Evolutionary conservation across 2,329 filamentous ascomycete species (phyloP).

Genomic region (Pseudogymnoascus sp.): DNA sequence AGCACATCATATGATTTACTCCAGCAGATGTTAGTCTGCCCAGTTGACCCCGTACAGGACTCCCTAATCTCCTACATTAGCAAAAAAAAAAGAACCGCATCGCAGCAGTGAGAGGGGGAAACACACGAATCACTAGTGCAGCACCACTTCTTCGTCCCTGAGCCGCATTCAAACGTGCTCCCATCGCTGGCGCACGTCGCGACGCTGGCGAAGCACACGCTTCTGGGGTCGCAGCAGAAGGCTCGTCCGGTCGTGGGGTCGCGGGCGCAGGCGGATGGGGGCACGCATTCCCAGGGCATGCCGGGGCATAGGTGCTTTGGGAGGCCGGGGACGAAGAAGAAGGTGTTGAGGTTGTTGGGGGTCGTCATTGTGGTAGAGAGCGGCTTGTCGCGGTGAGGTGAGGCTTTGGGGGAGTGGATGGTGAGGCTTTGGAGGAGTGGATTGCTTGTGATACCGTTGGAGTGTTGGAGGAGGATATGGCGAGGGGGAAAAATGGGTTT

Average conservation of each 20-base stretch:
- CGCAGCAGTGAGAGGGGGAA: not conserved
- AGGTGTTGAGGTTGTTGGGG: not conserved
- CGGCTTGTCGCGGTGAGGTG: not conserved
- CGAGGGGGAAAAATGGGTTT: not conserved
- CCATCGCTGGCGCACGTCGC: not conserved
- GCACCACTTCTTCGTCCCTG: not conserved
- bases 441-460: not conserved
- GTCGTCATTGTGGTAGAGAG: not conserved
- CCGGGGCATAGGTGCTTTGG: not conserved
- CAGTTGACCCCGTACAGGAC: not conserved
- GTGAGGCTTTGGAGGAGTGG: not conserved
- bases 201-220: not conserved
- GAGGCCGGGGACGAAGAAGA: not conserved
- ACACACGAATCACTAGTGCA: not conserved
- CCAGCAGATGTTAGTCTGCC: conserved; percentile 8
- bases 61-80: not conserved
- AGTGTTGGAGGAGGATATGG: not conserved
- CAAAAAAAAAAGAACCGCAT: not conserved
- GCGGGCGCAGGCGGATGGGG: not conserved
- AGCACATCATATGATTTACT: not conserved
- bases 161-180: not conserved
- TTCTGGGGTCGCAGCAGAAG: not conserved
- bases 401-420: not conserved
- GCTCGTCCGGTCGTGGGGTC: not conserved
- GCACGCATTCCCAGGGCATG: not conserved